Conservation (phyloP, 176 grass and related monocot genomes). For the Zizania latifolia region DNA sequence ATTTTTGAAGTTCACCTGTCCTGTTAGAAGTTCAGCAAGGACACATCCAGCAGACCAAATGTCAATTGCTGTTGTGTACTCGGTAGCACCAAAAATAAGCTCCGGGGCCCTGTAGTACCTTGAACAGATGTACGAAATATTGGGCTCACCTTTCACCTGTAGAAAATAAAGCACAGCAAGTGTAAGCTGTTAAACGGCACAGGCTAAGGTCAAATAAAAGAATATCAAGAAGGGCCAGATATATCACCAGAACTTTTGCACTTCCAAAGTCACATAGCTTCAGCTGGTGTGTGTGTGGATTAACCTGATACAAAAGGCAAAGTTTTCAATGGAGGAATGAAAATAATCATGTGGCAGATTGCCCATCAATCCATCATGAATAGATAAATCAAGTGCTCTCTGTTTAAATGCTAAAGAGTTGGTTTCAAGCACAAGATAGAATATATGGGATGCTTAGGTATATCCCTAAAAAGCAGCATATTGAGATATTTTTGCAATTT, state of each 20-base stretch:
- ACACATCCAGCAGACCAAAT: conserved; percentile 79
- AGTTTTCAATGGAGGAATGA: background rate
- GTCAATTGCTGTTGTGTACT: conserved; percentile 74
- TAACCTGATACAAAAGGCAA: conserved; percentile 43
- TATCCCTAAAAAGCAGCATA: background rate
- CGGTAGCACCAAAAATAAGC: conserved; percentile 76
- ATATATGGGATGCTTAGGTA: background rate
- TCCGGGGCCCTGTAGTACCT: conserved; percentile 74
- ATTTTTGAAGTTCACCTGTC: conserved; percentile 39
- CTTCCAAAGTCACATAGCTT: conserved; percentile 75
- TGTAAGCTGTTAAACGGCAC: background rate
- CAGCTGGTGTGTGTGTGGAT: conserved; percentile 75
- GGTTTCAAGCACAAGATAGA: background rate
- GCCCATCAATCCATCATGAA: background rate
- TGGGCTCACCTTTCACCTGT: conserved; percentile 65
- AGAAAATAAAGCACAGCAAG: background rate
- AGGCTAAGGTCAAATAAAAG: background rate
- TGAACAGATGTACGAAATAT: conserved; percentile 82
- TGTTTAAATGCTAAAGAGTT: background rate
- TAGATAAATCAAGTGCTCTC: background rate
- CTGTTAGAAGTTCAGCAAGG: conserved; percentile 59
- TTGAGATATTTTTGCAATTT: background rate
- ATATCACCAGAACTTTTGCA: conserved; percentile 63
- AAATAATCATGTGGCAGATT: background rate
- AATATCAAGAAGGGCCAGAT: conserved; percentile 7